A percentile compares a stretch with the other conserved stretches of the same genome.
phyloP scores from a whole-genome alignment of 768 basidiomycete species.

The Tephrocybe sp. region DNA sequence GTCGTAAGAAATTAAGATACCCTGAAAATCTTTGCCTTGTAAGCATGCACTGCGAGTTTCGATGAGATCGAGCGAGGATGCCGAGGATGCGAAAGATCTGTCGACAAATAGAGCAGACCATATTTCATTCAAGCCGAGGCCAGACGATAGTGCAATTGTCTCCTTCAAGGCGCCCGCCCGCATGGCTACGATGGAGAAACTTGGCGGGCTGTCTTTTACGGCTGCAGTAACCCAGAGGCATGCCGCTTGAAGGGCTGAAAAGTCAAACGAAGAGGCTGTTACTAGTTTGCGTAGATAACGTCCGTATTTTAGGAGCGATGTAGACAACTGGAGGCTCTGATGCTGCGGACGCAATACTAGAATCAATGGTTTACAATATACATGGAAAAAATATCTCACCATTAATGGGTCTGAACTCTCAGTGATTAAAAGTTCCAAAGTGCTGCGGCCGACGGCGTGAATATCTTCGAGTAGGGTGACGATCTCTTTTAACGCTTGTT shows the following conservation, averaged over 20 bases:
- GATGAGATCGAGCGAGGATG: slow-evolving; percentile 17
- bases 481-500: slow-evolving; percentile 17
- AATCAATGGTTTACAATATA: not conserved
- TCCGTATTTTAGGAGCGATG: slow-evolving; percentile 36
- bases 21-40: slow-evolving; percentile 16
- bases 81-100: slow-evolving; percentile 14
- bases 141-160: slow-evolving; percentile 60
- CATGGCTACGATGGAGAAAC: slow-evolving; percentile 32
- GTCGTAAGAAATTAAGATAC: slow-evolving; percentile 4
- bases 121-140: slow-evolving; percentile 67
- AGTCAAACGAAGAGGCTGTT: slow-evolving; percentile 48
- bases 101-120: slow-evolving; percentile 56
- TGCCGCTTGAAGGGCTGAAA: slow-evolving; percentile 64
- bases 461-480: slow-evolving; percentile 16
- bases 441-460: slow-evolving; percentile 9
- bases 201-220: slow-evolving; percentile 32
- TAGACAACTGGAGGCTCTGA: slow-evolving; percentile 30
- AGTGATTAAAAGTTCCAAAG: slow-evolving; percentile 16
- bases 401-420: slow-evolving; percentile 4
- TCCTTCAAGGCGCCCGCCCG: slow-evolving; percentile 41
- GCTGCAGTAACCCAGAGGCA: slow-evolving; percentile 50
- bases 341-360: slow-evolving; percentile 15
- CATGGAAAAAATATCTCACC: slow-evolving; percentile 23
- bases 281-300: slow-evolving; percentile 45
- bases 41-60: slow-evolving; percentile 23